These are phyloP conservation scores for Tolypocladium tundrense DNA, from an alignment of 2,329 filamentous ascomycete species.

Conservation along the genomic window DNA sequence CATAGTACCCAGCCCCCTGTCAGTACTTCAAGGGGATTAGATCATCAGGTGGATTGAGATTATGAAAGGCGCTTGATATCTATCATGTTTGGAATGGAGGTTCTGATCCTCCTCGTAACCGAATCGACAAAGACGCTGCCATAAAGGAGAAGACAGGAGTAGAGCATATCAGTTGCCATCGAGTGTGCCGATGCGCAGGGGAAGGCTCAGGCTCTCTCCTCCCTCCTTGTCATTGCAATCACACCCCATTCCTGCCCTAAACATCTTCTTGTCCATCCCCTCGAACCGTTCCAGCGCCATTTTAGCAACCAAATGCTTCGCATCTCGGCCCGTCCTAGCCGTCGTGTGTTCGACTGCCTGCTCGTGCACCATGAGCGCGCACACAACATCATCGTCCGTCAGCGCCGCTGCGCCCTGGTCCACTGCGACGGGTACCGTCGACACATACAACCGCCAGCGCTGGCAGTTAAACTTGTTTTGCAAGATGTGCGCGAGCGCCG, in stretches of 20 bases:
- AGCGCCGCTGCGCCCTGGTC: conserved; percentile 30
- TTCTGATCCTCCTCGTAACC: no score
- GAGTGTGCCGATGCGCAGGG: no score
- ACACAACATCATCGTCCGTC: conserved; percentile 46
- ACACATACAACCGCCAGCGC: conserved; percentile 43
- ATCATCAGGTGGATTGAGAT: no score
- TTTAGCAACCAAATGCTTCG: conserved; percentile 58
- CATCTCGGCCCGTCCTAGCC: conserved; percentile 58
- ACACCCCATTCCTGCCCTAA: conserved; percentile 51
- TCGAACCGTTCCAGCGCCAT: conserved; percentile 40
- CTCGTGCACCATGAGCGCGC: conserved; percentile 68
- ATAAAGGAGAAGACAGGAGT: no score
- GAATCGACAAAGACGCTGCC: no score
- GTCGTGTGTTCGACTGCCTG: conserved; percentile 51
- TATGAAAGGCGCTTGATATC: no score
- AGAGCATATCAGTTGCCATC: no score
- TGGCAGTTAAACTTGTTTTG: conserved; percentile 55
- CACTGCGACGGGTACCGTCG: conserved; percentile 27
- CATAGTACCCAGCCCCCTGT: no score
- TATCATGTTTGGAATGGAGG: no score
- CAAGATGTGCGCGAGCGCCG: conserved; percentile 56
- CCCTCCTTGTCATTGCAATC: conserved; percentile 35
- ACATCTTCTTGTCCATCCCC: conserved; percentile 41
- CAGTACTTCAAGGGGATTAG: no score
- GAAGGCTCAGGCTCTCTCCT: no score